Evolutionary conservation across 352 stramenopile species (phyloP).

Genomic region (Phytophthora chlamydospora): DNA sequence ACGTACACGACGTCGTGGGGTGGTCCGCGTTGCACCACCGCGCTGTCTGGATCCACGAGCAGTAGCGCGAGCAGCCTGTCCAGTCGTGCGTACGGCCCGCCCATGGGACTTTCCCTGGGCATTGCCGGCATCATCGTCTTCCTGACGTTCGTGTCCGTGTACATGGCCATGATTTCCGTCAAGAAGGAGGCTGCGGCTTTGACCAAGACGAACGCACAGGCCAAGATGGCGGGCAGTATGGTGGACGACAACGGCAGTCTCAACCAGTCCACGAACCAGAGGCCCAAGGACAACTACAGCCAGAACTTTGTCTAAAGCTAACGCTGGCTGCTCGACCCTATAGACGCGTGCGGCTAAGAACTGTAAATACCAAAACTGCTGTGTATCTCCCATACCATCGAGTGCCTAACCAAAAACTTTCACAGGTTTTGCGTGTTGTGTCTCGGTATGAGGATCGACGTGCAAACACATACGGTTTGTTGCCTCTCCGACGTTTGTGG

Average conservation of each 20-base stretch:
- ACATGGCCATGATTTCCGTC: constrained; percentile 32
- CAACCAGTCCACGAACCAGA: constrained; percentile 21
- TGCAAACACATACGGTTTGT: constrained; percentile 17
- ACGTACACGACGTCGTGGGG: constrained; percentile 52
- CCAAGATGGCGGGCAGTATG: constrained; percentile 36
- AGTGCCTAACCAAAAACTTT: neutral
- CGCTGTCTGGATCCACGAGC: constrained; percentile 31
- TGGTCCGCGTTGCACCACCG: constrained; percentile 64
- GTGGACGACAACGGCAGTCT: constrained; percentile 19
- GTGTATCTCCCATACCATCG: constrained; percentile 20
- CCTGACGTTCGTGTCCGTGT: constrained; percentile 39
- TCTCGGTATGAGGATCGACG: constrained; percentile 12
- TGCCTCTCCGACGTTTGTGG: constrained; percentile 27
- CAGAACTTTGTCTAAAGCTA: constrained; percentile 61
- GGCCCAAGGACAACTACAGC: constrained; percentile 61
- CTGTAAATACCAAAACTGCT: constrained; percentile 30
- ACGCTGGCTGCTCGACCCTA: neutral
- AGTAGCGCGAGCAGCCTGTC: constrained; percentile 29
- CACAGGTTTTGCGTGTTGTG: constrained; percentile 4
- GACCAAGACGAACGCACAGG: constrained; percentile 29
- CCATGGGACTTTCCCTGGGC: constrained; percentile 50
- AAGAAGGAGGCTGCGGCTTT: constrained; percentile 36
- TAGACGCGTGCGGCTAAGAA: constrained; percentile 7
- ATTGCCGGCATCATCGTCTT: constrained; percentile 36
- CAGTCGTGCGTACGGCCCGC: constrained; percentile 54